A percentile compares a stretch with the other conserved stretches of the same genome.
Evolutionary conservation across 1,139 yeast species (phyloP).

Genomic region (Tardiomyces digboiensis): DNA sequence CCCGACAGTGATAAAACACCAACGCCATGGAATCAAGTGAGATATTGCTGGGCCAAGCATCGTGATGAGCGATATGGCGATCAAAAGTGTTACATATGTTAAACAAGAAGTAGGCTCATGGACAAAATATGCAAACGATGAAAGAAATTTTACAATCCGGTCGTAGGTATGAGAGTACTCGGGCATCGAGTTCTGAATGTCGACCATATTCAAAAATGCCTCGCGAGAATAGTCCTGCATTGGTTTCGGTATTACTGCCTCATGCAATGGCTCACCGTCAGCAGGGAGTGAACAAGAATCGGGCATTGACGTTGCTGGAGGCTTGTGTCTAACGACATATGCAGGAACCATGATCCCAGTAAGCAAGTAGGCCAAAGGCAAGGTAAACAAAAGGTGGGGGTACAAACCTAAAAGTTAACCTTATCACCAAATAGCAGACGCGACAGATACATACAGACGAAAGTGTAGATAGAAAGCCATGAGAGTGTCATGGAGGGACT

Average conservation of each 20-base stretch:
- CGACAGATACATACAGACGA: too few relatives aligned
- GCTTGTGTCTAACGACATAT: conserved; percentile 40
- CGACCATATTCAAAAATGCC: conserved; percentile 69
- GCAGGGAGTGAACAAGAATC: conserved; percentile 37
- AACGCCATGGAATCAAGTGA: not conserved
- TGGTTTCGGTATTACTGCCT: conserved; percentile 52
- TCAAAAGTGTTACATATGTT: not conserved
- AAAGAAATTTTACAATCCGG: conserved; percentile 37
- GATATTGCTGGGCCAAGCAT: not conserved
- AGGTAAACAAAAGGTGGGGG: conserved; percentile 44
- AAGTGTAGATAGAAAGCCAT: conserved; percentile 43
- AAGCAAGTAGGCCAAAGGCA: conserved; percentile 47
- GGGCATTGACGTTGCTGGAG: conserved; percentile 10
- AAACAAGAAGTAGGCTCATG: conserved; percentile 53
- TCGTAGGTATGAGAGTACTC: conserved; percentile 60
- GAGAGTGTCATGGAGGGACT: conserved; percentile 56
- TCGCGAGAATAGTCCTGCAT: conserved; percentile 75
- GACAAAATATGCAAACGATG: conserved; percentile 53
- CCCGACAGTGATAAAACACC: not conserved
- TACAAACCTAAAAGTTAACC: too few relatives aligned
- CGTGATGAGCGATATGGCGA: not conserved
- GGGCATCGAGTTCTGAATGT: conserved; percentile 77
- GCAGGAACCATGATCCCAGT: conserved; percentile 61
- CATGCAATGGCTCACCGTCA: conserved; percentile 40
- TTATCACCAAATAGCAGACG: too few relatives aligned